phyloP scores from a whole-genome alignment of 352 stramenopile species.

The Chrysophaeum taylorii region DNA sequence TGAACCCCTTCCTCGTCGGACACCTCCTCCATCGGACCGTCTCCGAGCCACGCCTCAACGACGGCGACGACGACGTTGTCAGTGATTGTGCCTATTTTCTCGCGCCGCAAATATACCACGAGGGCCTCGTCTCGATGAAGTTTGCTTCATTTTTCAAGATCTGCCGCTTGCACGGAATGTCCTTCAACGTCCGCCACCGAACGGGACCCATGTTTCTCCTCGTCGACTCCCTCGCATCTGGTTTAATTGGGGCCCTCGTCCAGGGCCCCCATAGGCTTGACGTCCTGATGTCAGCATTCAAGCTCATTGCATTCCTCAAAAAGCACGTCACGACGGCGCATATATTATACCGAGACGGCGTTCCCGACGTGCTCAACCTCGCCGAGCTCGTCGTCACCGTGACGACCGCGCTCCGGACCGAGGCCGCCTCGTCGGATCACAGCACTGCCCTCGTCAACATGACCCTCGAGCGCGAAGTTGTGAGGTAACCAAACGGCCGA shows the following conservation, averaged over 20 bases:
- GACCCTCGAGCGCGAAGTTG: too few species aligned
- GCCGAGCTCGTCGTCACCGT: background rate
- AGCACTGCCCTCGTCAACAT: too few species aligned
- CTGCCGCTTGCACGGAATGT: slow-evolving; percentile 65
- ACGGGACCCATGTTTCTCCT: slow-evolving; percentile 62
- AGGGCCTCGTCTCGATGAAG: slow-evolving; percentile 57
- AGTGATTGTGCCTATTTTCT: slow-evolving; percentile 37
- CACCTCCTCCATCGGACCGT: slow-evolving; percentile 44
- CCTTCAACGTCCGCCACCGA: slow-evolving; percentile 53
- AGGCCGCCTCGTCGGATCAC: too few species aligned
- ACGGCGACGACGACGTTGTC: background rate
- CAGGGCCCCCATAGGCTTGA: background rate
- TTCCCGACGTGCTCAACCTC: background rate
- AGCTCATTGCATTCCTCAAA: background rate
- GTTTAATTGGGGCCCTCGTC: slow-evolving; percentile 5
- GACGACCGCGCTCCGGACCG: too few species aligned
- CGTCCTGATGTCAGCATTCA: background rate
- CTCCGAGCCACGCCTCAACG: background rate
- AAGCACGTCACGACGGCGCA: background rate
- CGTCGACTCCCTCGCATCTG: slow-evolving; percentile 43
- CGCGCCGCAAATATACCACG: slow-evolving; percentile 59
- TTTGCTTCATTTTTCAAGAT: slow-evolving; percentile 68
- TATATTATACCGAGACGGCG: background rate
- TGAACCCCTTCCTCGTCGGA: slow-evolving; percentile 58
- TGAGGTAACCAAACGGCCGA: too few species aligned